Conservation (phyloP, 2,329 filamentous ascomycete genomes). For the Cladophialophora psammophila region DNA sequence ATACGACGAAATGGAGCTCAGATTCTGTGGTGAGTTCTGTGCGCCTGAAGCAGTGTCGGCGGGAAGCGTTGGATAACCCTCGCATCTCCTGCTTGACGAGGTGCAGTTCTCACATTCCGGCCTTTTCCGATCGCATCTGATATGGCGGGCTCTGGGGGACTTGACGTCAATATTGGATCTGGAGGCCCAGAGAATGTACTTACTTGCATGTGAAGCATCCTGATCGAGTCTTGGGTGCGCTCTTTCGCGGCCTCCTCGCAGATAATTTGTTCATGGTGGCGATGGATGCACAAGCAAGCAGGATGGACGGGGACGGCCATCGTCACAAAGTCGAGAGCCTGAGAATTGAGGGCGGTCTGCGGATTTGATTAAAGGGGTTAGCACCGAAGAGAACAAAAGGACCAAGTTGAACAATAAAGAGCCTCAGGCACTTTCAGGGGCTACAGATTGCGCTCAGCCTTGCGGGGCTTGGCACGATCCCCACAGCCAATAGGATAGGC, state of each 20-base stretch:
- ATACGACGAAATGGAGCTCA: constrained; percentile 16
- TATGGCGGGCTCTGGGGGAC: constrained; percentile 15
- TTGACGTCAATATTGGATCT: not conserved
- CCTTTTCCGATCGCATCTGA: constrained; percentile 41
- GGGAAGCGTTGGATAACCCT: constrained; percentile 56
- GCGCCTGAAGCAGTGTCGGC: constrained; percentile 43
- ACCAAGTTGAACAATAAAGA: not conserved
- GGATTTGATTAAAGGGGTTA: not conserved
- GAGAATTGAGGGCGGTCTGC: not conserved
- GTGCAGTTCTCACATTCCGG: constrained; percentile 60
- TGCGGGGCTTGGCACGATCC: not conserved
- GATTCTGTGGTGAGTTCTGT: not conserved
- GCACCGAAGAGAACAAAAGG: not conserved
- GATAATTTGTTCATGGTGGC: constrained; percentile 7
- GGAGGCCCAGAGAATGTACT: not conserved
- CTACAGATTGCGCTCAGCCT: constrained; percentile 8
- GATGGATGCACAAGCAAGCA: not conserved
- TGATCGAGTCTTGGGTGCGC: constrained; percentile 29
- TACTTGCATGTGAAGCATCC: constrained; percentile 36
- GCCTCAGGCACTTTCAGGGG: not conserved
- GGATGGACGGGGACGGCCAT: not conserved
- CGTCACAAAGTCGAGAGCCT: not conserved
- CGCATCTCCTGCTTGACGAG: constrained; percentile 64
- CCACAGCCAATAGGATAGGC: not conserved
- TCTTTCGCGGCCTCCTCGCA: constrained; percentile 15